These are phyloP conservation scores for Talaromyces islandicus DNA, from an alignment of 2,329 filamentous ascomycete species.

Conservation along the genomic window DNA sequence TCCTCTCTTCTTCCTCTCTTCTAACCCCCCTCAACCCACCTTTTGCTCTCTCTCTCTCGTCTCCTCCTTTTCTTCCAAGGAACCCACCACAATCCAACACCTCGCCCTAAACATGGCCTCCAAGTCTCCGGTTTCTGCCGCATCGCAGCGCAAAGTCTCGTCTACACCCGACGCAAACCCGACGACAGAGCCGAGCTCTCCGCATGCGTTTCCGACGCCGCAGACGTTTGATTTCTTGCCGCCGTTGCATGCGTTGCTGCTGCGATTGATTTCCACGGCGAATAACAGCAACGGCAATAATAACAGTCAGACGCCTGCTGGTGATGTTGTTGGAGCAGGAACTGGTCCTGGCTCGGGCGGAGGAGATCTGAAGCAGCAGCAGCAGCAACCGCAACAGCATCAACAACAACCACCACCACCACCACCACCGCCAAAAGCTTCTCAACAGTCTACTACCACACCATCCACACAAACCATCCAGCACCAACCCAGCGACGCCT, in stretches of 20 bases:
- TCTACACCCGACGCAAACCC: conserved; percentile 26
- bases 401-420: conserved; percentile 27
- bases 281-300: neutral
- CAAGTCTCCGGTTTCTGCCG: conserved; percentile 25
- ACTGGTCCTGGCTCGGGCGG: neutral
- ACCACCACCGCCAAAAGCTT: conserved; percentile 32
- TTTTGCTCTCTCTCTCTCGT: neutral
- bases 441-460: conserved; percentile 6
- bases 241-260: conserved; percentile 70
- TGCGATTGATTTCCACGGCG: conserved; percentile 56
- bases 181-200: conserved; percentile 35
- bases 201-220: conserved; percentile 62
- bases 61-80: neutral
- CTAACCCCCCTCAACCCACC: neutral
- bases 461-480: conserved; percentile 10
- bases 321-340: neutral
- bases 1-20: neutral
- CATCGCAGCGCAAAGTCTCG: conserved; percentile 35
- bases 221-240: conserved; percentile 82
- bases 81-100: neutral
- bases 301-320: neutral
- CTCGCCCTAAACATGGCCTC: conserved; percentile 27
- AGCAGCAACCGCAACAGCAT: conserved; percentile 1
- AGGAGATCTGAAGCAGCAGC: neutral
- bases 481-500: conserved; percentile 20